Percentiles rank a stretch among this genome's conserved stretches.
These are phyloP conservation scores for Atkinsonella hypoxylon DNA, from an alignment of 2,329 filamentous ascomycete genomes.

Conservation along the genomic window DNA sequence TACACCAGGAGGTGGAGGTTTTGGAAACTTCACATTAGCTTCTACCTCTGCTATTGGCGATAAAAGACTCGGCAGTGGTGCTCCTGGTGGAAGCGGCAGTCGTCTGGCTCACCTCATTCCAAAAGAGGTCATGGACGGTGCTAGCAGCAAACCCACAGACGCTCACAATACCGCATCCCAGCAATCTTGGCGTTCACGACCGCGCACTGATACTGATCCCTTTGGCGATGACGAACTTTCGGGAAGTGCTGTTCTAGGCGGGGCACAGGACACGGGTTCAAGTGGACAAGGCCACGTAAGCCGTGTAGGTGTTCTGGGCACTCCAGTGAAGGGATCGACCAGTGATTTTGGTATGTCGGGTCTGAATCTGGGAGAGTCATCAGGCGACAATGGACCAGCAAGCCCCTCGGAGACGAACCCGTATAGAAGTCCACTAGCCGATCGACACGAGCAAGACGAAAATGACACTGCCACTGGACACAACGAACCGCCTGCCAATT, in stretches of 20 bases:
- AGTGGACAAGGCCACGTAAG: slow-evolving; percentile 16
- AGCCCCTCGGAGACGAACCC: slow-evolving; percentile 95
- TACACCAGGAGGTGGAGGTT: slow-evolving; percentile 61
- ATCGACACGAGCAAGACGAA: slow-evolving; percentile 55
- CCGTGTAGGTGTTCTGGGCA: slow-evolving; percentile 35
- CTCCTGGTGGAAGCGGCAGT: slow-evolving; percentile 63
- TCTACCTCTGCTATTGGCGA: slow-evolving; percentile 49
- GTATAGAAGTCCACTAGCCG: slow-evolving; percentile 79
- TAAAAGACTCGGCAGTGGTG: slow-evolving; percentile 59
- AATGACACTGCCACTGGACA: slow-evolving; percentile 36
- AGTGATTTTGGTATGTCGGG: slow-evolving; percentile 53
- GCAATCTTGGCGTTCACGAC: slow-evolving; percentile 45
- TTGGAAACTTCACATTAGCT: slow-evolving; percentile 75
- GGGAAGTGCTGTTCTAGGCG: slow-evolving; percentile 63
- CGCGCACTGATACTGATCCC: slow-evolving; percentile 62
- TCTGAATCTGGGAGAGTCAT: slow-evolving; percentile 43
- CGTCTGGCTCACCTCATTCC: slow-evolving; percentile 76
- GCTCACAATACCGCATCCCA: slow-evolving; percentile 28
- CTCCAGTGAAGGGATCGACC: slow-evolving; percentile 40
- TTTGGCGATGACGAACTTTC: slow-evolving; percentile 56
- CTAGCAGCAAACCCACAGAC: slow-evolving; percentile 38
- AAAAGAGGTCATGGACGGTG: slow-evolving; percentile 62
- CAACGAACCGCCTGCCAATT: slow-evolving; percentile 32
- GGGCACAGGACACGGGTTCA: slow-evolving; percentile 56
- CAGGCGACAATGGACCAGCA: slow-evolving; percentile 55